These are phyloP conservation scores for Vanrija sp. DNA, from an alignment of 1,284 basidiomycete genomes.

Conservation along the genomic window DNA sequence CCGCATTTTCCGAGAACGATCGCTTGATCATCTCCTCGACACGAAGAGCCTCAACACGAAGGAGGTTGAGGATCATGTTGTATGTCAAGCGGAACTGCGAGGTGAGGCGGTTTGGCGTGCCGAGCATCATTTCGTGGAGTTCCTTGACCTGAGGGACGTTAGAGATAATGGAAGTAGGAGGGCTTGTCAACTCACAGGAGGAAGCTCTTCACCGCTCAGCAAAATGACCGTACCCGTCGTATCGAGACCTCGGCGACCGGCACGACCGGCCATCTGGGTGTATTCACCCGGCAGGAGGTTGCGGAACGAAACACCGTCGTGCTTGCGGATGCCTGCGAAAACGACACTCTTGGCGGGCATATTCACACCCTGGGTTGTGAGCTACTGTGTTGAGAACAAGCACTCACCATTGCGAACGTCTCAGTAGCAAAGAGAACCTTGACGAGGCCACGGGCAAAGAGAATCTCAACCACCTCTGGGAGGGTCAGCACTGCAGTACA, in stretches of 20 bases:
- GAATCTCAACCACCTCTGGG: conserved; percentile 82
- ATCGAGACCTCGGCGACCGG: conserved; percentile 92
- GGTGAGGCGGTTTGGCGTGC: conserved; percentile 82
- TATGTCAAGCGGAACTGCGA: conserved; percentile 98
- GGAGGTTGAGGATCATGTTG: conserved; percentile 97
- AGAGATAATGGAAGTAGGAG: background rate
- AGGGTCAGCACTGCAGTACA: conserved; percentile 63
- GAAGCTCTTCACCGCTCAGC: conserved; percentile 72
- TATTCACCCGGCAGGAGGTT: conserved; percentile 81
- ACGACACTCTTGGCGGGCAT: conserved; percentile 99
- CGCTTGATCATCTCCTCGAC: conserved; percentile 99
- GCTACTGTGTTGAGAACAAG: background rate
- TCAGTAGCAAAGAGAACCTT: conserved; percentile 98
- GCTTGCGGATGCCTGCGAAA: conserved; percentile 91
- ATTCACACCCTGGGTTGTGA: conserved; percentile 77
- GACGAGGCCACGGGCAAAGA: conserved; percentile 93
- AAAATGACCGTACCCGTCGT: conserved; percentile 94
- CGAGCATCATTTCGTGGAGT: conserved; percentile 87
- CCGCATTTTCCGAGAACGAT: conserved; percentile 96
- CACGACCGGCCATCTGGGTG: conserved; percentile 98
- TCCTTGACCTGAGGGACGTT: conserved; percentile 58
- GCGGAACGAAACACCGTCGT: conserved; percentile 89
- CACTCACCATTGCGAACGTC: conserved; percentile 92
- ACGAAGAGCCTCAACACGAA: conserved; percentile 90
- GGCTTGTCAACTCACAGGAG: conserved; percentile 61